Percentiles rank a stretch among this genome's conserved stretches.
phyloP scores from a whole-genome alignment of 495 filamentous ascomycete species.

The Sporormia fimetaria region DNA sequence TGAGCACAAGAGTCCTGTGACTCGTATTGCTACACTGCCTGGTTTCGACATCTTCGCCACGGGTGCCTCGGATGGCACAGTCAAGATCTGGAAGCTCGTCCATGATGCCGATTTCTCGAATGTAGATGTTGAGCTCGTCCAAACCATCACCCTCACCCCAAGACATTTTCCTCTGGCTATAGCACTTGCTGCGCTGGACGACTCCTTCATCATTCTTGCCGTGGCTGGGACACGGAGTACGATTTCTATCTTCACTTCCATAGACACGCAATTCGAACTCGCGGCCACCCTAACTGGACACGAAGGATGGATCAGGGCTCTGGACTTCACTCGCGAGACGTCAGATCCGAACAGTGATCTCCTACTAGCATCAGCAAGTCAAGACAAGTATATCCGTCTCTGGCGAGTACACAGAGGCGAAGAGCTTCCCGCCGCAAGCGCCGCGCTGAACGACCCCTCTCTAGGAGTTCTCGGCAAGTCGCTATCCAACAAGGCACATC shows the following conservation, averaged over 20 bases:
- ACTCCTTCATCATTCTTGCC: slow-evolving; percentile 53
- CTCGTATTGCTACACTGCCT: slow-evolving; percentile 54
- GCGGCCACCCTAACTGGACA: slow-evolving; percentile 77
- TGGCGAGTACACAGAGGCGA: slow-evolving; percentile 74
- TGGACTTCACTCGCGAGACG: slow-evolving; percentile 62
- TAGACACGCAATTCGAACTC: slow-evolving; percentile 49
- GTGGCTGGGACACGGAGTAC: slow-evolving; percentile 68
- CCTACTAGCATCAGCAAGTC: slow-evolving; percentile 82
- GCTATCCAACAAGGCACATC: slow-evolving; percentile 80
- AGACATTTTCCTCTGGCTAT: slow-evolving; percentile 71
- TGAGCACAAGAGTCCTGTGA: slow-evolving; percentile 65
- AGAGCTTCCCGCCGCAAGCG: slow-evolving; percentile 39
- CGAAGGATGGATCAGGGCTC: slow-evolving; percentile 85
- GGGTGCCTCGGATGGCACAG: slow-evolving; percentile 70
- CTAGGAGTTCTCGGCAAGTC: slow-evolving; percentile 49
- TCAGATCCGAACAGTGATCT: slow-evolving; percentile 49
- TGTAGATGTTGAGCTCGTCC: slow-evolving; percentile 40
- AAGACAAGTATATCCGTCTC: slow-evolving; percentile 93
- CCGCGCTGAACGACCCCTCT: slow-evolving; percentile 38
- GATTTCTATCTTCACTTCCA: slow-evolving; percentile 63
- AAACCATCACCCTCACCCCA: slow-evolving; percentile 62
- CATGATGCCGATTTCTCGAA: slow-evolving; percentile 32
- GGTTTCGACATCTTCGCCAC: slow-evolving; percentile 50
- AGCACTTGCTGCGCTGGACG: slow-evolving; percentile 49
- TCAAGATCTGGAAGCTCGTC: slow-evolving; percentile 62